These are phyloP conservation scores for Beta vulgaris DNA, from an alignment of 148 eudicot species.

Conservation along the genomic window DNA sequence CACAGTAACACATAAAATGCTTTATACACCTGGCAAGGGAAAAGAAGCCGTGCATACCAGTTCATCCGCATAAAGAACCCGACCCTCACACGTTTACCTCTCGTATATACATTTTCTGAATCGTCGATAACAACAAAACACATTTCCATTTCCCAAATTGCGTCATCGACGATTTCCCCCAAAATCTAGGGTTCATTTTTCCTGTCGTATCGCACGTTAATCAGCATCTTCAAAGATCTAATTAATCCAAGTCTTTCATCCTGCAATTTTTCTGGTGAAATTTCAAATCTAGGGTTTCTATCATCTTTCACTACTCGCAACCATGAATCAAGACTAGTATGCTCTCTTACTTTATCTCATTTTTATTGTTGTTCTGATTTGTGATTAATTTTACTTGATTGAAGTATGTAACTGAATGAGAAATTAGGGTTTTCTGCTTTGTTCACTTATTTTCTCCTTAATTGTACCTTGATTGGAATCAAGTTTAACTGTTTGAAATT, in stretches of 20 bases:
- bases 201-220: background rate
- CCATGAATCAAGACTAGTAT: constrained; percentile 44
- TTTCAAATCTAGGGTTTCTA: constrained; percentile 33
- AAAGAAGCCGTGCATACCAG: constrained; percentile 22
- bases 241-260: background rate
- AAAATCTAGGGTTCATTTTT: background rate
- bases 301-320: background rate
- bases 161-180: background rate
- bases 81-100: background rate
- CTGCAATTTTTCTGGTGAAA: background rate
- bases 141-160: background rate
- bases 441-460: background rate
- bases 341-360: background rate
- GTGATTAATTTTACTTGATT: background rate
- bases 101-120: background rate
- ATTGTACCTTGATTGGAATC: no score
- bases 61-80: background rate
- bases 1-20: background rate
- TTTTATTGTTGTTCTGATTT: background rate
- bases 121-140: background rate
- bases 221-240: background rate
- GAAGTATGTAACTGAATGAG: background rate
- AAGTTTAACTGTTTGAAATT: background rate
- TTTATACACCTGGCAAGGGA: constrained; percentile 10
- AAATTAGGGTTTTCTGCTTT: background rate